Evolutionary conservation across 2,329 filamentous ascomycete species (phyloP), one percentile per base, ranked within the genome.

Genomic region (Ophiostoma tasmaniense): DNA sequence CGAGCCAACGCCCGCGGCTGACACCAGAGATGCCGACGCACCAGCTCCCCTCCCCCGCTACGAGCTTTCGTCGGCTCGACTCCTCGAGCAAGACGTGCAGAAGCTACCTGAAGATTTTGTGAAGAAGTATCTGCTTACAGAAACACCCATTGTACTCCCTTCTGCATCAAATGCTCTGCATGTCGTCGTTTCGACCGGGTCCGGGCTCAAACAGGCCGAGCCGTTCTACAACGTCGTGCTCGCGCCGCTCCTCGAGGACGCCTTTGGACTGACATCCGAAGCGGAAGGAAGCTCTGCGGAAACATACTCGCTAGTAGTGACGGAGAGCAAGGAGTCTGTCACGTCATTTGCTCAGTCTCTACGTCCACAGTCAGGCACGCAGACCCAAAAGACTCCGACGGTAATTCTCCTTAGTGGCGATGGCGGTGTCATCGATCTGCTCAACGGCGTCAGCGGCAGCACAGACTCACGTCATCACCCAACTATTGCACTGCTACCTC

Each of bases 361-460:
- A 14, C 68, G 73, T n/a, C 69, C 45, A 39, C 30, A 52, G 42
- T 17, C 42, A 45, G 42, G 20, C 42, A 20, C 42, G 17, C 42
- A 45, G 20, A 45, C 17, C 20, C 69, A 67, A 25, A 25, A 25
- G n/a, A 22, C 66, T 61, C 59, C 73, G 72, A 75, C 88, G 0
- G 82, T 97, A 33, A 79, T 97, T 37, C 83, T 98, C 14, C 82
- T 97, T 5, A 94, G 90, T 66, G 94, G 94, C 7, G 94, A 98
- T 77, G 94, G 94, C 17, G 94, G 93, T 6, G 78, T 96, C 1
- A 85, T 93, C 22, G 94, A 98, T 74, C 81, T 95, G 1, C 81
- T 97, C 70, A 96, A 97, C 75, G 85, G 85, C 2, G 81, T 77
- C 33, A 33, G 33, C 4, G 33, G 6, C n/a, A 35, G 28, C n/a